Conservation (phyloP, 257 asterid species). For the Lycium barbarum region DNA sequence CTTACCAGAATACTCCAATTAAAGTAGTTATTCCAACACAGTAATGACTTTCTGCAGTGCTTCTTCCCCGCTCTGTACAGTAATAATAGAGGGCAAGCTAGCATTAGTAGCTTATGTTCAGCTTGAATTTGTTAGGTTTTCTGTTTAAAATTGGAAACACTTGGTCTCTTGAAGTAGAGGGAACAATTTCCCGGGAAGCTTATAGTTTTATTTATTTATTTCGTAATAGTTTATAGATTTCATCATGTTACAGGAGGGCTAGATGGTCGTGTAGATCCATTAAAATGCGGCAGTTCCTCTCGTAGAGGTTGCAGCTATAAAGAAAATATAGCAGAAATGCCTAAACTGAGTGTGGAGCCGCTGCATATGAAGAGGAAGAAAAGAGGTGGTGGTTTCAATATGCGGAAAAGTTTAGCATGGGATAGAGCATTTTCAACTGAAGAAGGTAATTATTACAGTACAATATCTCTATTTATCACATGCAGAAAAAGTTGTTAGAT, state of each 20-base stretch:
- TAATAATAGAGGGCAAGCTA: too few species aligned
- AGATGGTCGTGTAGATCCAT: constrained; percentile 39
- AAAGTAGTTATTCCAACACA: too few species aligned
- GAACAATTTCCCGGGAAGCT: not conserved
- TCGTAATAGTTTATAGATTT: not conserved
- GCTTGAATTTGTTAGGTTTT: constrained; percentile 10
- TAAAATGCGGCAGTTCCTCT: constrained; percentile 50
- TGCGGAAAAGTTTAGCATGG: constrained; percentile 97
- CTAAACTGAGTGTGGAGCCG: constrained; percentile 74
- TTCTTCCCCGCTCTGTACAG: too few species aligned
- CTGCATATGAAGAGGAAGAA: constrained; percentile 86
- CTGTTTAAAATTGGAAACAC: not conserved
- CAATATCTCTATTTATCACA: not conserved
- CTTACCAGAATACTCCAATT: too few species aligned
- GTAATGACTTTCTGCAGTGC: too few species aligned
- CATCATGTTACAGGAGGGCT: constrained; percentile 46
- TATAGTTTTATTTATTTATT: not conserved
- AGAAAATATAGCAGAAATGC: constrained; percentile 69
- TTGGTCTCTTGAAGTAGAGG: not conserved
- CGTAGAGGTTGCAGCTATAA: constrained; percentile 54
- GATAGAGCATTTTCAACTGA: constrained; percentile 91
- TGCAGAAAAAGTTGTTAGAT: not conserved
- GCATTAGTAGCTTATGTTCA: not conserved
- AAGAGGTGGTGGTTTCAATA: constrained; percentile 69
- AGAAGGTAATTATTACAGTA: constrained; percentile 57